Conservation (phyloP, 2,329 filamentous ascomycete genomes). For the Aplosporella prunicola region DNA sequence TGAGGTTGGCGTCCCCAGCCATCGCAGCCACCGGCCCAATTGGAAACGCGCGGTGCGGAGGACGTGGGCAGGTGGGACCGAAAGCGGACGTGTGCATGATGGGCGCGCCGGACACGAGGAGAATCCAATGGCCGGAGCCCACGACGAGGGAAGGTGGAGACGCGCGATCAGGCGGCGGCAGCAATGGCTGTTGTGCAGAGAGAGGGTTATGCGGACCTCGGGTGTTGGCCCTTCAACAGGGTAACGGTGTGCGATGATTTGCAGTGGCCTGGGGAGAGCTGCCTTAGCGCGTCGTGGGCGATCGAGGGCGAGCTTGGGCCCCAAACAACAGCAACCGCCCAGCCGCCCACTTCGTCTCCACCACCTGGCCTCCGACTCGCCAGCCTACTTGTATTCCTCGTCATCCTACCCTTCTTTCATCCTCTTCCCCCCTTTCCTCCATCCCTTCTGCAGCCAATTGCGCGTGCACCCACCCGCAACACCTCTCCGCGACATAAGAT, state of each 20-base stretch:
- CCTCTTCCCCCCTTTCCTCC: conserved; percentile 25
- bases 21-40: too few relatives aligned
- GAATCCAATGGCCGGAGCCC: too few relatives aligned
- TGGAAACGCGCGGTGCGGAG: too few relatives aligned
- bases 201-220: too few relatives aligned
- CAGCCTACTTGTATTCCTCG: conserved; percentile 24
- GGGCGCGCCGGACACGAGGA: too few relatives aligned
- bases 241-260: conserved; percentile 1
- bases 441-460: conserved; percentile 30
- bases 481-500: conserved; percentile 18
- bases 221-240: conserved; percentile 8
- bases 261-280: conserved; percentile 7
- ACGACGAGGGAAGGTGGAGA: too few relatives aligned
- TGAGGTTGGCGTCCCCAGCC: too few relatives aligned
- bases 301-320: conserved; percentile 4
- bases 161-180: too few relatives aligned
- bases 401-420: conserved; percentile 20
- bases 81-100: too few relatives aligned
- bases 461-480: conserved; percentile 18
- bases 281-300: conserved; percentile 8
- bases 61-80: too few relatives aligned
- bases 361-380: conserved; percentile 19
- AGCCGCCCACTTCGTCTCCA: conserved; percentile 8
- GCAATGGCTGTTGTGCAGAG: too few relatives aligned
- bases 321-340: conserved; percentile 1